Conservation (phyloP, 768 basidiomycete species). For the Amanita pseudoporphyria region DNA sequence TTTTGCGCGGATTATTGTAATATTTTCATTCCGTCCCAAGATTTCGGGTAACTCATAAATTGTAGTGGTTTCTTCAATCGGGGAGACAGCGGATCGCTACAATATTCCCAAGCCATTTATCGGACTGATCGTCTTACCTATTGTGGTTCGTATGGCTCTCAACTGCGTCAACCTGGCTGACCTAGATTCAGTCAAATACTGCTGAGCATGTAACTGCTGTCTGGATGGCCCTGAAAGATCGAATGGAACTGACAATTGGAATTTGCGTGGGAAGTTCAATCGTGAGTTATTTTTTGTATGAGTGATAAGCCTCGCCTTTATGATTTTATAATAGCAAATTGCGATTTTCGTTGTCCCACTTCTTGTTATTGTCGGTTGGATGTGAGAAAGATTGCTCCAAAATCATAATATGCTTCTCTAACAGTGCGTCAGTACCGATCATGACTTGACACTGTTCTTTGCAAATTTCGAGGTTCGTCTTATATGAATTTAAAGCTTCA, state of each 20-base stretch:
- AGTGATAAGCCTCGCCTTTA: neutral
- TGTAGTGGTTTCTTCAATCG: conserved; percentile 82
- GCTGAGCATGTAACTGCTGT: conserved; percentile 82
- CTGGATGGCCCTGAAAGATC: conserved; percentile 78
- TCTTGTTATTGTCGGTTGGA: conserved; percentile 85
- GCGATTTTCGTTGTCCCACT: conserved; percentile 81
- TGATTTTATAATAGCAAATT: conserved; percentile 50
- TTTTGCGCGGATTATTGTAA: conserved; percentile 84
- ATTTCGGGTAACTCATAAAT: conserved; percentile 16
- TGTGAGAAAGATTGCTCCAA: conserved; percentile 31
- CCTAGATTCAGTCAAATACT: conserved; percentile 49
- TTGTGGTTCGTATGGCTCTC: conserved; percentile 49
- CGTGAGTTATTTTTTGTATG: conserved; percentile 38
- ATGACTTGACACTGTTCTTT: conserved; percentile 75
- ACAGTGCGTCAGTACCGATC: conserved; percentile 36
- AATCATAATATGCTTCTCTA: conserved; percentile 8
- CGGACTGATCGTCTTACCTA: conserved; percentile 77
- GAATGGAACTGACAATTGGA: conserved; percentile 60
- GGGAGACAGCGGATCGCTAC: conserved; percentile 79
- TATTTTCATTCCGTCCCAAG: conserved; percentile 11
- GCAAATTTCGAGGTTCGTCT: conserved; percentile 66
- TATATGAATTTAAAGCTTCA: neutral
- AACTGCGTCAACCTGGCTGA: neutral
- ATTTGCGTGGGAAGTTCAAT: conserved; percentile 80
- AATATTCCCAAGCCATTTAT: conserved; percentile 79